Evolutionary conservation across 2,329 filamentous ascomycete species (phyloP).

Genomic region (Ambrosiella xylebori): DNA sequence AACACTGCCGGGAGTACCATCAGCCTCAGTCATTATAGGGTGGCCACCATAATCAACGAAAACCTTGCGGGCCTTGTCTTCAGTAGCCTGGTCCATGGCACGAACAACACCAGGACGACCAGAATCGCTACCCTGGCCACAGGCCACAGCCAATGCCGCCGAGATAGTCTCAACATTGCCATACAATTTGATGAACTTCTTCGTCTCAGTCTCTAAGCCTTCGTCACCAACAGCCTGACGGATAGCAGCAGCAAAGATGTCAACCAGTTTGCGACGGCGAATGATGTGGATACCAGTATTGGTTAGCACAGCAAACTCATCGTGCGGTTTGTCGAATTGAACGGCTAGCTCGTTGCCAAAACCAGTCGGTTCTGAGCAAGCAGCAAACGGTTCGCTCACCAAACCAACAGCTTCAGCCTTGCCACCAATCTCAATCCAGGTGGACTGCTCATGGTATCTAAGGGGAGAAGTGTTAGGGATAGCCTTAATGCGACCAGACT

Average conservation of each 20-base stretch:
- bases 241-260: slow-evolving; percentile 75
- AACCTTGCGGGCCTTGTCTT: slow-evolving; percentile 67
- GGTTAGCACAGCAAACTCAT: slow-evolving; percentile 80
- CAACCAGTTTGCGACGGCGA: slow-evolving; percentile 67
- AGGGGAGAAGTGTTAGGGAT: slow-evolving; percentile 34
- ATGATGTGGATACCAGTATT: slow-evolving; percentile 81
- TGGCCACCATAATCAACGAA: slow-evolving; percentile 90
- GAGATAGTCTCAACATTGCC: slow-evolving; percentile 79
- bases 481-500: slow-evolving; percentile 66
- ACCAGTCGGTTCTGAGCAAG: slow-evolving; percentile 49
- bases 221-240: slow-evolving; percentile 58
- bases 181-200: slow-evolving; percentile 70
- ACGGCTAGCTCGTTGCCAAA: slow-evolving; percentile 92
- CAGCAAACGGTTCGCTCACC: slow-evolving; percentile 55
- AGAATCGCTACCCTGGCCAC: slow-evolving; percentile 71
- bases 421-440: slow-evolving; percentile 59
- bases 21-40: slow-evolving; percentile 61
- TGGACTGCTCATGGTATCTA: slow-evolving; percentile 60
- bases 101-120: slow-evolving; percentile 49
- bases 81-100: slow-evolving; percentile 66
- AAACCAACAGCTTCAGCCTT: slow-evolving; percentile 63
- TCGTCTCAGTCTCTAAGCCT: slow-evolving; percentile 63
- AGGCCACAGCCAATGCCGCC: slow-evolving; percentile 83
- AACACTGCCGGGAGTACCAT: slow-evolving; percentile 53
- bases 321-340: slow-evolving; percentile 72